Conservation (phyloP, 2,329 filamentous ascomycete species). For the Nigrograna mackinnonii region DNA sequence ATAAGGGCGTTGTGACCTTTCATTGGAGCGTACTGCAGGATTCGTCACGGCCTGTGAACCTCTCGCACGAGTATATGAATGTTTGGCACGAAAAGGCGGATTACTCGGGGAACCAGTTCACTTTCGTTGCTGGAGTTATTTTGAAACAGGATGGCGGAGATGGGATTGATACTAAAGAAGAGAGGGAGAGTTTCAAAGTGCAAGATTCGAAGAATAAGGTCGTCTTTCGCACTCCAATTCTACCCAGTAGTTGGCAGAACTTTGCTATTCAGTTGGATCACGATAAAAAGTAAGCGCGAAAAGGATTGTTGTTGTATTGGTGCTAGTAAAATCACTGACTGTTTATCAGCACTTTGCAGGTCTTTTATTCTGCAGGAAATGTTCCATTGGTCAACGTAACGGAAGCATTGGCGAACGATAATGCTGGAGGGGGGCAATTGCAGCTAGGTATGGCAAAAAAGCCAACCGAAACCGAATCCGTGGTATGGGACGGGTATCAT, state of each 20-base stretch:
- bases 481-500: conserved; percentile 30
- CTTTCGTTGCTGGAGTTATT: conserved; percentile 23
- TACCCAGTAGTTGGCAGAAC: conserved; percentile 24
- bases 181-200: conserved; percentile 22
- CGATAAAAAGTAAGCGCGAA: conserved; percentile 21
- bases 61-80: conserved; percentile 34
- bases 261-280: conserved; percentile 28
- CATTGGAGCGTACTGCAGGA: conserved; percentile 30
- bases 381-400: conserved; percentile 17
- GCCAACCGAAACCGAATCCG: conserved; percentile 28
- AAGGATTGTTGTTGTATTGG: too few relatives aligned
- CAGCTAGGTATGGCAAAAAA: conserved; percentile 33
- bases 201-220: conserved; percentile 23
- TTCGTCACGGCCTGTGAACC: conserved; percentile 15
- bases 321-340: conserved; percentile 4
- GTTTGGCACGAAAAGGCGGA: conserved; percentile 31
- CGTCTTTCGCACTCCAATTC: conserved; percentile 18
- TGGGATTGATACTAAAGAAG: conserved; percentile 15
- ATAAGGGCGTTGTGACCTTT: conserved; percentile 25
- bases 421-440: conserved; percentile 27
- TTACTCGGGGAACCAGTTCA: conserved; percentile 28
- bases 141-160: conserved; percentile 22
- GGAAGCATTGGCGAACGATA: conserved; percentile 18
- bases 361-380: conserved; percentile 23
- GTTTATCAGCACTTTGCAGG: conserved; percentile 22